Evolutionary conservation across 1,139 yeast genomes (phyloP).

Genomic region (Hyphopichia wangnamkhiaoensis): DNA sequence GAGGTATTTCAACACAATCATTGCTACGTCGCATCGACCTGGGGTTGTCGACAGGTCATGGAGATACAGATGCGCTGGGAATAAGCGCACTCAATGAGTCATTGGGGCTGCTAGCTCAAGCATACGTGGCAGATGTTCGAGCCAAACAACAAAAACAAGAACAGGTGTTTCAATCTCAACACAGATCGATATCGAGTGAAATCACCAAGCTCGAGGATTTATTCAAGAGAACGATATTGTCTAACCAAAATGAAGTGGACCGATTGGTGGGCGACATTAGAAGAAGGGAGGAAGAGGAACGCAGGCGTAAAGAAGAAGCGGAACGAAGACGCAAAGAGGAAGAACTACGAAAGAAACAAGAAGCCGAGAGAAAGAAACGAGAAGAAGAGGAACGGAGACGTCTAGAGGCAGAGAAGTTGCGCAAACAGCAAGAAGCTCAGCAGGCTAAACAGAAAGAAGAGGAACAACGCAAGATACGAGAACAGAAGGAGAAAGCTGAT

Average conservation of each 20-base stretch:
- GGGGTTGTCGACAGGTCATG: too few relatives aligned
- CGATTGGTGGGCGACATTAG: constrained; percentile 6
- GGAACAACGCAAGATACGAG: constrained; percentile 7
- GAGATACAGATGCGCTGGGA: too few relatives aligned
- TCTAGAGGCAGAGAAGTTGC: constrained; percentile 11
- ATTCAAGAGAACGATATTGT: constrained; percentile 1
- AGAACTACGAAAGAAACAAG: constrained; percentile 9
- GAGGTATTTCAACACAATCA: too few relatives aligned
- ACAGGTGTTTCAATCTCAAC: neutral
- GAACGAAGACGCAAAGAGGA: constrained; percentile 13
- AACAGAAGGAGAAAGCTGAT: constrained; percentile 11
- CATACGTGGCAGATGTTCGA: neutral
- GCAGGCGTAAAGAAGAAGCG: constrained; percentile 9
- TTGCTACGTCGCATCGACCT: too few relatives aligned
- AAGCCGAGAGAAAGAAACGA: constrained; percentile 10
- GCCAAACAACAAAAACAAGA: neutral
- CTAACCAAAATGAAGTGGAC: constrained; percentile 12
- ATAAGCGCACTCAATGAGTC: neutral
- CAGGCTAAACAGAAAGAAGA: constrained; percentile 7
- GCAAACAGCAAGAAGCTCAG: constrained; percentile 15
- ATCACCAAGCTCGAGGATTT: neutral
- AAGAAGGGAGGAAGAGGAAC: constrained; percentile 10
- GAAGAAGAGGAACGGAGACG: constrained; percentile 13
- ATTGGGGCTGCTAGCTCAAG: neutral
- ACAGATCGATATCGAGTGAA: neutral